These are phyloP conservation scores for Biscogniauxia mediterranea DNA, from an alignment of 2,329 filamentous ascomycete species.

Conservation along the genomic window DNA sequence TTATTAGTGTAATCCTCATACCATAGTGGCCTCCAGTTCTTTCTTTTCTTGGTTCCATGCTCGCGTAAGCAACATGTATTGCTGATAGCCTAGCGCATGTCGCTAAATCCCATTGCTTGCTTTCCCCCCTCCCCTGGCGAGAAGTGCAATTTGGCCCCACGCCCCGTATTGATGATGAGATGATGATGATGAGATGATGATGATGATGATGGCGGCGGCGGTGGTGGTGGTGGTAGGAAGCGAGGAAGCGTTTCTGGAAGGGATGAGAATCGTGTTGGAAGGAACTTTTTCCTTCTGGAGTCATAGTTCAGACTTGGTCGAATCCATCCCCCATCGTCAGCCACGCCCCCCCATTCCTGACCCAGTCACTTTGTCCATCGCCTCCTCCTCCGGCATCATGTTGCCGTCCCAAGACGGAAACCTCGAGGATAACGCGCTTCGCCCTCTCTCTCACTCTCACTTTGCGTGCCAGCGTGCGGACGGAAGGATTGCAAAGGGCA, in stretches of 20 bases:
- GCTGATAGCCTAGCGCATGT: background rate
- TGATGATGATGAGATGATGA: no score
- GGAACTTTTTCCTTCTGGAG: background rate
- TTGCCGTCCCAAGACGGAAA: background rate
- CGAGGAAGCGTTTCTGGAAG: background rate
- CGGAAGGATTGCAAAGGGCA: background rate
- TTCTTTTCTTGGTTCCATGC: background rate
- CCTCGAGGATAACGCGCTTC: background rate
- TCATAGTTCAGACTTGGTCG: background rate
- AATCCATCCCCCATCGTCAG: background rate
- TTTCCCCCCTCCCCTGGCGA: no score
- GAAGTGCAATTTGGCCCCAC: background rate
- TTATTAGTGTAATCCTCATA: background rate
- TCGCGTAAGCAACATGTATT: background rate
- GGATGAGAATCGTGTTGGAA: background rate
- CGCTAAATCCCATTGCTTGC: background rate
- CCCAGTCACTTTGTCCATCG: background rate
- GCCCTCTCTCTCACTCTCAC: background rate
- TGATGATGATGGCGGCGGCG: no score
- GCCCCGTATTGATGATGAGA: background rate
- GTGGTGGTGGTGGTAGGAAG: background rate
- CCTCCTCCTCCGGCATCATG: background rate
- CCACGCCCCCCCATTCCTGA: background rate
- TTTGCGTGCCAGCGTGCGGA: background rate
- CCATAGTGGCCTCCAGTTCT: no score